Base-by-base conservation (phyloP, 768 basidiomycete genomes). In the Fistulinella prunicolor region DNA sequence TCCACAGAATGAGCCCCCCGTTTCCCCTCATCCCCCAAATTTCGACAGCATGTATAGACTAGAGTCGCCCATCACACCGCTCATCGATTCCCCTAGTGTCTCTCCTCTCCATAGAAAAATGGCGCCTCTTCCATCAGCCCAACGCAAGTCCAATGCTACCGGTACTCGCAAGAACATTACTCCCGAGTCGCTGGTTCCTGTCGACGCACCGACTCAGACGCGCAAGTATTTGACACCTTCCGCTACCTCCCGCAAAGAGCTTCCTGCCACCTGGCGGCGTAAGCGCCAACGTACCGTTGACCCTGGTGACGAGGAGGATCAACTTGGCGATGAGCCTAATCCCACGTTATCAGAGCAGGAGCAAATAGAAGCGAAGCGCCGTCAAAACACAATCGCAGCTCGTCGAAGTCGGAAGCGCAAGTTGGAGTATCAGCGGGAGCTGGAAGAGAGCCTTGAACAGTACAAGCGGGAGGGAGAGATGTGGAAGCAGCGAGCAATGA, bases 381-480 rank as follows among this genome's bases (percentile, higher is more conserved):
- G 83, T 9, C 82, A 85, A 69, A 95, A 95, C 57, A 93, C 92
- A 3, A 67, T 92, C 5, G 91, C 92, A 0, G 93, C 93, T 6
- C 80, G 92, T 2, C 79, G 86, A 24, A 86, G 83, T 60, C 77
- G 92, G 17, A 79, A 79, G 71, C 77, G 87, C 48, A 92, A 89
- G 73, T 65, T 83, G 34, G 77, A 80, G 61, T 80, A 91, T 54
- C 77, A 85, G 55, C 74, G 79, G 45, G 74, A 79, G 47, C 70
- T 94, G 41, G 83, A 90, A 69, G 71, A 78, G 19, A 70, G 58
- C 7, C 67, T 82, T 40, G 77, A 80, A 49, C 69, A 59, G 24
- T 69, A 83, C 58, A 78, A 74, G 45, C 65, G 63, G 49, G 85
- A 89, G 62, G 71, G 74, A 55, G 83, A 86, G 64, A 62, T 74